phyloP scores from a whole-genome alignment of 176 grass and related monocot species.

The Eremochloa ophiuroides region DNA sequence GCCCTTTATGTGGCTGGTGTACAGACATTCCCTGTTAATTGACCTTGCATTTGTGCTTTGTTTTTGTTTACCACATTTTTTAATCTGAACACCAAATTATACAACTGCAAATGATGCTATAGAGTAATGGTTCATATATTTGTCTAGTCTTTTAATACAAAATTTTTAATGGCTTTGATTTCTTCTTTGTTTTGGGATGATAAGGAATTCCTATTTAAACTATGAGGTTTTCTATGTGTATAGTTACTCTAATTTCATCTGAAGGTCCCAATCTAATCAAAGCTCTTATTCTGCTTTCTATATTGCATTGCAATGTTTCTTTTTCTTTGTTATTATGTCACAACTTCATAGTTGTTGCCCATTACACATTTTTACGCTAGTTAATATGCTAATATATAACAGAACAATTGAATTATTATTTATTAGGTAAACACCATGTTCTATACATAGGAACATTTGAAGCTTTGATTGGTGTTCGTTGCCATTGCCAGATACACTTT shows the following conservation, averaged over 20 bases:
- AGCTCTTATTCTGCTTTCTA: background rate
- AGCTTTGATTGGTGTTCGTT: background rate
- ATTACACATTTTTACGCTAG: background rate
- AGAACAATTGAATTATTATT: background rate
- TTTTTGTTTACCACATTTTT: no score
- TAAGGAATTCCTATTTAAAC: background rate
- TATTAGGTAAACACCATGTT: background rate
- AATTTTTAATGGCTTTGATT: background rate
- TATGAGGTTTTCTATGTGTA: background rate
- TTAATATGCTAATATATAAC: background rate
- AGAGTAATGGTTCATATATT: background rate
- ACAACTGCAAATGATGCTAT: no score
- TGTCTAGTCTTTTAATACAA: background rate
- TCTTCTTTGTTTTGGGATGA: background rate
- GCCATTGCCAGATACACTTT: background rate
- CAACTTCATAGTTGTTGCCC: background rate
- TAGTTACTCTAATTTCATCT: background rate
- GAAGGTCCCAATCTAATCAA: background rate
- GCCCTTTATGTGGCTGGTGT: no score
- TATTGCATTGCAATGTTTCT: background rate
- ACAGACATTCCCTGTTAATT: no score
- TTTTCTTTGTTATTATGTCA: background rate
- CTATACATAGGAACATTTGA: background rate
- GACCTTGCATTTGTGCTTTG: no score
- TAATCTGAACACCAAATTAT: no score